Base-by-base conservation (phyloP, 2,329 filamentous ascomycete species). In the Colletotrichum chlorophyti region DNA sequence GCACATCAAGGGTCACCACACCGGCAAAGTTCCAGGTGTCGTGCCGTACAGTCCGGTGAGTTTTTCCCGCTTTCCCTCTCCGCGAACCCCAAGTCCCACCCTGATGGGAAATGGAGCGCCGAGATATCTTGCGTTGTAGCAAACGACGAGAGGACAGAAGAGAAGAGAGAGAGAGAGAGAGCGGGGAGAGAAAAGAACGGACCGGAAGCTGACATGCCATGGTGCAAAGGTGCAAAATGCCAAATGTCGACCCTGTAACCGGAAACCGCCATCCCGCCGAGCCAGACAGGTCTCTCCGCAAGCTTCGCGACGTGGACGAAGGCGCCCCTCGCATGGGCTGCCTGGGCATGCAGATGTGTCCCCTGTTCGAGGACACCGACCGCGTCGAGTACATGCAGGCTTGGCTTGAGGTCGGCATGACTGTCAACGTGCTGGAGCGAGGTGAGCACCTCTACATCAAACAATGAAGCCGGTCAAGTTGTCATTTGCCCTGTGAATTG, bases 261-360 rank as follows among this genome's bases (percentile, higher is more conserved):
- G 89, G 83, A n/a, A 67, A 79, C 34, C 79, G 79, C 19, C 83
- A 88, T 66, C 67, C 69, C 19, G 69, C 72, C 26, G 81, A 89
- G 71, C 85, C 87, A 0, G 83, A 86, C 65, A 76, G 73, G 50
- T 83, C 86, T 0, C 73, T 90, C 58, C 76, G 84, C 29, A 79
- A 79, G 60, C 80, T 82, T 63, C 79, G 87, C 11, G 76, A 83
- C 9, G 83, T 90, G 21, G 87, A 90, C 67, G 72, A 78, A 17
- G 87, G 87, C 2, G 82, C 83, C 0, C 81, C 82, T 24, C 77
- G 74, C 42, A 74, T 71, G 50, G 83, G 85, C 1, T 88, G 86
- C 63, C 67, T 90, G 23, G 87, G 87, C 6, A 87, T 91, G 84
- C 85, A 88, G 69, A 72, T 90, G 58, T 85, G 83, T 34, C 87